These are phyloP conservation scores for Candida methanosorbosa DNA, from an alignment of 805 yeast genomes.

Conservation along the genomic window DNA sequence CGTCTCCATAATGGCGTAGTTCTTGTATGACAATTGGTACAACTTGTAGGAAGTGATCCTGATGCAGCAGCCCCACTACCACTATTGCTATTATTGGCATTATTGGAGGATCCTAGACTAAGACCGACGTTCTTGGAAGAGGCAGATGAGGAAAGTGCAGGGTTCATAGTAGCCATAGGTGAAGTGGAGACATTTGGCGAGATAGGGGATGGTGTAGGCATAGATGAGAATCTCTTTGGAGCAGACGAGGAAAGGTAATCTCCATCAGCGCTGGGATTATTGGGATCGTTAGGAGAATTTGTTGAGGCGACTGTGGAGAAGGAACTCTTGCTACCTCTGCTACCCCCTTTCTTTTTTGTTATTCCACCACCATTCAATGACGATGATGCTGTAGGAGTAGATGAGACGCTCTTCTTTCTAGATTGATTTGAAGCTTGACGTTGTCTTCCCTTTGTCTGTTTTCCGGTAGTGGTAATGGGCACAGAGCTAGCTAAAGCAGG, in stretches of 20 bases:
- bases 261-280: background rate
- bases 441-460: background rate
- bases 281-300: slow-evolving; percentile 1
- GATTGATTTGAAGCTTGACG: background rate
- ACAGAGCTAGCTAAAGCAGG: background rate
- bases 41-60: slow-evolving; percentile 17
- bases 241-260: background rate
- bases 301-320: background rate
- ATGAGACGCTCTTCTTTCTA: background rate
- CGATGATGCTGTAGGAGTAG: background rate
- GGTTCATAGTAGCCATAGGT: background rate
- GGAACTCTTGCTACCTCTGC: no score
- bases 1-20: slow-evolving; percentile 96
- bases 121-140: no score
- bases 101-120: no score
- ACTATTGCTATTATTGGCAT: background rate
- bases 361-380: background rate
- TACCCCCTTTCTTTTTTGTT: slow-evolving; percentile 2
- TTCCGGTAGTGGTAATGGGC: background rate
- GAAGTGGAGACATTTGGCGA: slow-evolving; percentile 1
- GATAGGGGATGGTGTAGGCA: background rate
- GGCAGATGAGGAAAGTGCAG: no score
- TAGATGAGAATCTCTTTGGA: slow-evolving; percentile 1
- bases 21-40: slow-evolving; percentile 86
- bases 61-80: background rate